Conservation (phyloP, 2,329 filamentous ascomycete genomes). For the Exophiala phaeomuriformis region DNA sequence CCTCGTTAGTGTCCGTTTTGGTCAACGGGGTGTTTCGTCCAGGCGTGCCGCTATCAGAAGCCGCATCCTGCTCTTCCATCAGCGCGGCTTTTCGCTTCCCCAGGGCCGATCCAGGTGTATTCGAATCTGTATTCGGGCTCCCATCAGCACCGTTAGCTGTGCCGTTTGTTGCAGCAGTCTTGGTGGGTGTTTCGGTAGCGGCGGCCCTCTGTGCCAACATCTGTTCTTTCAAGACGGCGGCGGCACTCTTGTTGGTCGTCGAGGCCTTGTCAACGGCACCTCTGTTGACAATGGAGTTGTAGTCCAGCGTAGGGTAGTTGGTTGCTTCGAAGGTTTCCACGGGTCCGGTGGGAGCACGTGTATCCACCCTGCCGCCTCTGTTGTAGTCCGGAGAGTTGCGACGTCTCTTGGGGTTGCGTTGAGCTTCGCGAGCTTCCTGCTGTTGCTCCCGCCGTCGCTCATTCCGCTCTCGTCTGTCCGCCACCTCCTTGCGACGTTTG, state of each 20-base stretch:
- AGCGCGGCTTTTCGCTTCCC: constrained; percentile 72
- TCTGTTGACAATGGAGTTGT: constrained; percentile 81
- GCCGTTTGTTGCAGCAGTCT: background rate
- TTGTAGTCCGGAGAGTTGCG: constrained; percentile 42
- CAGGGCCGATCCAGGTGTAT: constrained; percentile 45
- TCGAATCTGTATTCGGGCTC: background rate
- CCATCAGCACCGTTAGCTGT: background rate
- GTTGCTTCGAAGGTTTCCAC: constrained; percentile 19
- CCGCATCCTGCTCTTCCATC: constrained; percentile 50
- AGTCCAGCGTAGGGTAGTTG: constrained; percentile 53
- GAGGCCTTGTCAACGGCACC: constrained; percentile 61
- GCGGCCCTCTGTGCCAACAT: constrained; percentile 47
- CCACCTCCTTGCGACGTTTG: constrained; percentile 72
- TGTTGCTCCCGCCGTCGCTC: constrained; percentile 71
- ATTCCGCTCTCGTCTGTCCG: constrained; percentile 74
- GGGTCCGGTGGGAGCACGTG: constrained; percentile 41
- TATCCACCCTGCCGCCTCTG: constrained; percentile 25
- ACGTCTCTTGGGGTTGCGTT: constrained; percentile 37
- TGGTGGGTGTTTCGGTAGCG: constrained; percentile 25
- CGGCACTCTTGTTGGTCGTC: constrained; percentile 86
- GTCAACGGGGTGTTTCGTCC: constrained; percentile 51
- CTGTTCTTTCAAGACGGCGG: constrained; percentile 75
- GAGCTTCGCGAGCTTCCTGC: constrained; percentile 47
- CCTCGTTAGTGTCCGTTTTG: constrained; percentile 35
- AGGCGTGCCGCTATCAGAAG: constrained; percentile 45